Evolutionary conservation across 2,329 filamentous ascomycete species (phyloP).

Genomic region (Keithomyces neogunnii): DNA sequence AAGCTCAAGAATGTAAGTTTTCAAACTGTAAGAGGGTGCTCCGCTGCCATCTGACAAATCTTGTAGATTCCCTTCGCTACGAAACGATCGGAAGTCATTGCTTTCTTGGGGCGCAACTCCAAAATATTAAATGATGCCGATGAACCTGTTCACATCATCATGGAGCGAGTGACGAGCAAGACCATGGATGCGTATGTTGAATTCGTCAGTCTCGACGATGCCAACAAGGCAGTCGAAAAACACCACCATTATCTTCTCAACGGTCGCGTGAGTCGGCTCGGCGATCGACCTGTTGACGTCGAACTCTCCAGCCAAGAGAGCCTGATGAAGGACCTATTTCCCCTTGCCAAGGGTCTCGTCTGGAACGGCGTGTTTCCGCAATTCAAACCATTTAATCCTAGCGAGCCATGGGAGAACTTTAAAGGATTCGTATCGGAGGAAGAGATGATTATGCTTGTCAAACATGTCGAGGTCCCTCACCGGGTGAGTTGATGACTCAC

Average conservation of each 20-base stretch:
- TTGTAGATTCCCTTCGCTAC: constrained; percentile 47
- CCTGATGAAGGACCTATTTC: constrained; percentile 56
- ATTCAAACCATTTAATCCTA: constrained; percentile 22
- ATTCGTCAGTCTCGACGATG: constrained; percentile 44
- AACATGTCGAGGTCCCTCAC: constrained; percentile 53
- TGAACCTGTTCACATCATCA: constrained; percentile 54
- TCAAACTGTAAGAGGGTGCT: background rate
- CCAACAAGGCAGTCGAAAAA: constrained; percentile 42
- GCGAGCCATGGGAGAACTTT: constrained; percentile 43
- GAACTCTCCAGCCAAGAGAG: constrained; percentile 46
- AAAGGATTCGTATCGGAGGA: constrained; percentile 53
- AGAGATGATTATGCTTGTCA: constrained; percentile 55
- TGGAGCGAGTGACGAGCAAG: constrained; percentile 55
- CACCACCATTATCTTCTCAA: constrained; percentile 29
- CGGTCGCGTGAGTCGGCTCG: constrained; percentile 41
- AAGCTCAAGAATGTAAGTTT: constrained; percentile 41
- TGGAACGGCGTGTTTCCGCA: constrained; percentile 44
- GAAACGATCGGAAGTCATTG: constrained; percentile 45
- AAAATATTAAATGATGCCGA: constrained; percentile 44
- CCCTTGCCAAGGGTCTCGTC: constrained; percentile 43
- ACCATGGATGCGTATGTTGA: constrained; percentile 55
- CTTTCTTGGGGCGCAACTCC: constrained; percentile 50
- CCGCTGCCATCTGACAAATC: constrained; percentile 1
- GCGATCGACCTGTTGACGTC: constrained; percentile 48
- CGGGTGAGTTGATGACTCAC: constrained; percentile 39